A percentile compares a stretch with the other conserved stretches of the same genome.
Evolutionary conservation across 164 flowering plant species (phyloP).

Genomic region (Vitis rupestris): DNA sequence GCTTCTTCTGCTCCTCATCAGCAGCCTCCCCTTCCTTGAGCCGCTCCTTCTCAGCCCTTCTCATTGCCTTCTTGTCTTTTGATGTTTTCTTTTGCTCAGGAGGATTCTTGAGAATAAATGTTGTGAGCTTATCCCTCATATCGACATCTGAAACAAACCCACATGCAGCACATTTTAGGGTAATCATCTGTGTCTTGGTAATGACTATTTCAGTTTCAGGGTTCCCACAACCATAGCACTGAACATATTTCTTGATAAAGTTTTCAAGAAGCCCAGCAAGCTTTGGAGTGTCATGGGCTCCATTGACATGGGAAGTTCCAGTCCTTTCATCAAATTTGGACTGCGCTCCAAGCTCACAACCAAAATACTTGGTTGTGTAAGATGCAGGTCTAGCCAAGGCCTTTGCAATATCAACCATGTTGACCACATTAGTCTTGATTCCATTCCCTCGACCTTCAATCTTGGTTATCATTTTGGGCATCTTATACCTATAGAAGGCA

Average conservation of each 20-base stretch:
- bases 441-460: constrained; percentile 97
- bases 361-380: constrained; percentile 88
- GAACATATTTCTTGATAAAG: constrained; percentile 90
- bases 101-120: constrained; percentile 85
- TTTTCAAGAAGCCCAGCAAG: constrained; percentile 87
- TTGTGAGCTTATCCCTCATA: constrained; percentile 89
- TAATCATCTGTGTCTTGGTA: constrained; percentile 80
- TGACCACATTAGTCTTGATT: constrained; percentile 88
- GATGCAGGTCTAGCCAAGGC: constrained; percentile 89
- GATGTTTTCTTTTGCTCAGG: constrained; percentile 80
- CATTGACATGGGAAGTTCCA: constrained; percentile 82
- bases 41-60: constrained; percentile 93
- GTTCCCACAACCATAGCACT: constrained; percentile 93
- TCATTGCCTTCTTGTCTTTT: constrained; percentile 88
- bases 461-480: constrained; percentile 92
- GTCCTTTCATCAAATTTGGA: constrained; percentile 92
- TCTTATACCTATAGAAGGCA: constrained; percentile 97
- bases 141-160: constrained; percentile 91
- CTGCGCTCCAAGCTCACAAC: constrained; percentile 92
- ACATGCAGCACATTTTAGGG: constrained; percentile 89
- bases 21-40: constrained; percentile 92
- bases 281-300: constrained; percentile 80
- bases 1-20: constrained; percentile 77
- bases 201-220: constrained; percentile 86
- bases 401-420: constrained; percentile 91